Base-by-base conservation (phyloP, 176 grass and related monocot genomes). In the Oryza glumipatula region DNA sequence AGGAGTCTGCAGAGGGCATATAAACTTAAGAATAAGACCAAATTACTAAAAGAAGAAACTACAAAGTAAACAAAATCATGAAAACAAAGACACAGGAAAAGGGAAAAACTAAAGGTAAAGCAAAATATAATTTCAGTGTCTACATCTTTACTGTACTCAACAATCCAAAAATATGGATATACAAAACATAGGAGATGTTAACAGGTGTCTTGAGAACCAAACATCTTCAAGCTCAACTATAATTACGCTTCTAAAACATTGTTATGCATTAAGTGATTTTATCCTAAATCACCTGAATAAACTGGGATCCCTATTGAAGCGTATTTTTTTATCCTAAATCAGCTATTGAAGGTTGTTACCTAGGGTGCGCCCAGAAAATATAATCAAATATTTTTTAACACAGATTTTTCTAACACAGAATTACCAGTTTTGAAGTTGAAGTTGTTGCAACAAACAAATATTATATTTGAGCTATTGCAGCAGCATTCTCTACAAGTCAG, bases 1-100 rank as follows among this genome's bases (percentile, higher is more conserved):
- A 86, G 85, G 73, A 86, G 23, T 58, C 96, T 98, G 66, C 72
- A 28, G 75, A 75, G 22, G 70, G 15, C 23, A 73, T 73, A 60
- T 15, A 24, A 88, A 72, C 7, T 88, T 56, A 80, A 76, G 52
- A 49, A 77, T 71, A 58, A 85, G 38, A 85, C 75, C 10, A 68
- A 22, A 85, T 74, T 77, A 74, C 39, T 26, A 35, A 73, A 46
- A 30, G 81, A 26, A 78, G 11, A 81, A 84, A 11, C 38, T 38
- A 56, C 60, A 82, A 28, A 26, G n/a, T 43, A 30, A 72, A 33
- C 15, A 73, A 15, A 52, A 70, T 61, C 7, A 54, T 43, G 47
- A 78, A 48, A 14, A 56, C 46, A 51, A 7, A 52, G 26, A 10
- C 19, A 17, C 11, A 41, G 11, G 5, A 58, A n/a, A 58, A 58